phyloP scores from a whole-genome alignment of 2,329 filamentous ascomycete species.

The Aspergillus quadricinctus region DNA sequence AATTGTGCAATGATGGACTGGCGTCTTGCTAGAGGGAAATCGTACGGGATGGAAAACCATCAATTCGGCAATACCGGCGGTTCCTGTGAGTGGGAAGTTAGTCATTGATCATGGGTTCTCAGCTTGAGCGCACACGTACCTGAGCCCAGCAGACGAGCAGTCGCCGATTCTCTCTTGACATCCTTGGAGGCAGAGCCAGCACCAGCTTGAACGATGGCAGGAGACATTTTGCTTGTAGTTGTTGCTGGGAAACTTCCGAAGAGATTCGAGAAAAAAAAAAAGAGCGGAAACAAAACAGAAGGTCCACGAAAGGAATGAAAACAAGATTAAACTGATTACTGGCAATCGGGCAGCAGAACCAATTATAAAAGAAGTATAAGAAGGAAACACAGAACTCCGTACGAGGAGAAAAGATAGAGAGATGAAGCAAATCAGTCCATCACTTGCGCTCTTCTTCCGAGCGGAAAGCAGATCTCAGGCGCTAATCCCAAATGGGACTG shows the following conservation, averaged over 20 bases:
- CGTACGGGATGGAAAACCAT: constrained; percentile 85
- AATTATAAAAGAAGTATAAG: neutral
- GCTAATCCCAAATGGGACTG: constrained; percentile 1
- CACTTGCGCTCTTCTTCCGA: neutral
- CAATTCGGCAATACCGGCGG: constrained; percentile 87
- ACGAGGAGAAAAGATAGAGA: neutral
- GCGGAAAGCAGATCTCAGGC: neutral
- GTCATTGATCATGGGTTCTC: constrained; percentile 9
- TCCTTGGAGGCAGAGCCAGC: constrained; percentile 52
- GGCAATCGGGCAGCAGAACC: neutral
- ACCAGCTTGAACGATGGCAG: constrained; percentile 37
- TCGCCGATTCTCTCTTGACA: constrained; percentile 80
- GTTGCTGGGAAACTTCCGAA: neutral
- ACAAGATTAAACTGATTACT: neutral
- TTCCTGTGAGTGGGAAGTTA: constrained; percentile 53
- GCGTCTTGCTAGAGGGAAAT: constrained; percentile 9
- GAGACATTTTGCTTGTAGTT: constrained; percentile 50
- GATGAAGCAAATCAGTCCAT: neutral
- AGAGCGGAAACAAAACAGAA: neutral
- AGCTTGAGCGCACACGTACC: constrained; percentile 52
- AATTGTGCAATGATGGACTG: neutral
- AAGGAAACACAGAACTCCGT: neutral
- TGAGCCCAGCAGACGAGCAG: constrained; percentile 84
- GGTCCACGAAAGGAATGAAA: neutral
- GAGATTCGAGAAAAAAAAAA: neutral